Percentiles rank a stretch among this genome's conserved stretches.
These are phyloP conservation scores for Plantago elongata DNA, from an alignment of 257 asterid species.

Conservation along the genomic window DNA sequence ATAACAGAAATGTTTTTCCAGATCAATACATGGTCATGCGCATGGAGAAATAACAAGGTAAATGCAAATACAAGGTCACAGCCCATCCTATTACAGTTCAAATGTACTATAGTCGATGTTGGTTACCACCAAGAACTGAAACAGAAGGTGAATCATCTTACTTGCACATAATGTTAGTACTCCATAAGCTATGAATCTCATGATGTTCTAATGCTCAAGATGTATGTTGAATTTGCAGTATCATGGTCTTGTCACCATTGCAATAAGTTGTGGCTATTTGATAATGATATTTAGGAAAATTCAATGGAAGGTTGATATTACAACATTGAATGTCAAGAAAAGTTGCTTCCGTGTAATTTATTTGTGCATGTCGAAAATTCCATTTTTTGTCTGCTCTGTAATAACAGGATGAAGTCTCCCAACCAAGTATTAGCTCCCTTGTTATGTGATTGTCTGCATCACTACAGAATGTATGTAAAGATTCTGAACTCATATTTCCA, in stretches of 20 bases:
- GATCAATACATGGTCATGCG: constrained; percentile 25
- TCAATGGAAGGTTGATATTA: constrained; percentile 11
- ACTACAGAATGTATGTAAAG: neutral
- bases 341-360: neutral
- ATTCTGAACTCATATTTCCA: too few relatives aligned
- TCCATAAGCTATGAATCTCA: too few relatives aligned
- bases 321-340: constrained; percentile 3
- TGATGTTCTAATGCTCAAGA: too few relatives aligned
- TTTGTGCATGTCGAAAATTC: neutral
- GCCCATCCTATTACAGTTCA: neutral
- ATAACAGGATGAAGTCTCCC: neutral
- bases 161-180: too few relatives aligned
- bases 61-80: constrained; percentile 19
- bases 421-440: neutral
- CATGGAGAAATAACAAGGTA: constrained; percentile 21
- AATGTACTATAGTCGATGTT: too few relatives aligned
- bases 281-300: neutral
- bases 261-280: too few relatives aligned
- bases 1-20: constrained; percentile 20
- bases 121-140: too few relatives aligned
- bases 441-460: neutral
- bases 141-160: too few relatives aligned
- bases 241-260: too few relatives aligned
- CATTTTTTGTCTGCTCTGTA: neutral
- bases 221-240: too few relatives aligned